Evolutionary conservation across 805 yeast species (phyloP), one percentile per base, ranked within the genome.

Genomic region (Kurtzmaniella cleridarum): DNA sequence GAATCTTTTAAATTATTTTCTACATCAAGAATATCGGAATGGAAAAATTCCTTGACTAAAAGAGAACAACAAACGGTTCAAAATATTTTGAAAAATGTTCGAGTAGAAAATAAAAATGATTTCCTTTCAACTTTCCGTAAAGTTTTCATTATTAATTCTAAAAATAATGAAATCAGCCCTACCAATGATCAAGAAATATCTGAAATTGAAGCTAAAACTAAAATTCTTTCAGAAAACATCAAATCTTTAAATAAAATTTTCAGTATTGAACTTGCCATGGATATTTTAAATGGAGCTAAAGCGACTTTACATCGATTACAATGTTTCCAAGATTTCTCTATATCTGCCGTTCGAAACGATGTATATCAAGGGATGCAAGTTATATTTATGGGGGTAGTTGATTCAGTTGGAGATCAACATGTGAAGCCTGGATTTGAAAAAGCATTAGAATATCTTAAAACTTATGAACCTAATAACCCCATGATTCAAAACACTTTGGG

Each of bases 391-490:
- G 76, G 75, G 27, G 72, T 84, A 36, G 60, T 91, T 6, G 74
- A 73, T 2, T 64, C 76, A 5, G 64, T 91, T 12, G 84, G 90
- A 10, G 70, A 70, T 13, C 67, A 75, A n/a, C 98, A 93, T 59
- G 70, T 93, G n/a, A 74, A 75, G 45, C 79, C 79, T 0, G 98
- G 97, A 0, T 93, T 93, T 56, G 80, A 79, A 30, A 83, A 79
- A 49, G 97, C 98, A 0, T 66, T 90, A 37, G 65, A 62, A 1
- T 75, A 89, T 38, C 64, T 91, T 41, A 73, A 78, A 39, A 74
- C 78, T 28, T 91, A 89, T 51, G 80, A 84, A 43, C 91, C 95
- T 0, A 57, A 56, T 20, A 60, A 62, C 16, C 34, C 47, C 7
- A 43, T 38, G 38, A 5, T 29, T 35, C 12, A 42, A 42, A 29